These are phyloP conservation scores for Colletotrichum sp. DNA, from an alignment of 2,329 filamentous ascomycete species.

Conservation along the genomic window DNA sequence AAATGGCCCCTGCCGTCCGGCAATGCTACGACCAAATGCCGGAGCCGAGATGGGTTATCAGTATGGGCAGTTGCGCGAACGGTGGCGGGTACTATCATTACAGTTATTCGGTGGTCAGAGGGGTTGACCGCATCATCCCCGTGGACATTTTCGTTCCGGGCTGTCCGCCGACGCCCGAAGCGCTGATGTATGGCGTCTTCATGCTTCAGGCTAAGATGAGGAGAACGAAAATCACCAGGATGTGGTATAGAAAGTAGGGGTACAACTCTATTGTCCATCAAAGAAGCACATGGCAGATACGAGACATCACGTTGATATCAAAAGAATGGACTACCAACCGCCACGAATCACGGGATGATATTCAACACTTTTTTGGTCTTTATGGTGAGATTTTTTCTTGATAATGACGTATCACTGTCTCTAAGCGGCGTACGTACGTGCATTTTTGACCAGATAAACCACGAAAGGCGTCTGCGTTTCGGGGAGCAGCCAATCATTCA, in stretches of 20 bases:
- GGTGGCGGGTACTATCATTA: conserved; percentile 79
- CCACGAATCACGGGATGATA: neutral
- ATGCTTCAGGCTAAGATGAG: conserved; percentile 75
- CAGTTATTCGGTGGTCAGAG: conserved; percentile 70
- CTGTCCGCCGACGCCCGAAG: conserved; percentile 57
- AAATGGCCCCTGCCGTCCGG: conserved; percentile 69
- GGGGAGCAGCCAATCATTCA: neutral
- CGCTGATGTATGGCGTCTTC: conserved; percentile 63
- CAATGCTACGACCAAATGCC: conserved; percentile 74
- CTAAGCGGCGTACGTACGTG: neutral
- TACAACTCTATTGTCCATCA: neutral
- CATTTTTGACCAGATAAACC: neutral
- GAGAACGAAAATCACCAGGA: conserved; percentile 47
- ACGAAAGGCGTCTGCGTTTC: neutral
- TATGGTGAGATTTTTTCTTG: neutral
- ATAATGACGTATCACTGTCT: neutral
- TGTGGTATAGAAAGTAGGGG: conserved; percentile 56
- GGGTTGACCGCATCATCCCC: conserved; percentile 69
- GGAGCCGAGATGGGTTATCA: conserved; percentile 67
- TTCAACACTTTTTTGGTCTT: neutral
- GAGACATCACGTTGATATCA: too few relatives aligned
- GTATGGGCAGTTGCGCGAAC: conserved; percentile 75
- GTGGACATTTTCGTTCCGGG: conserved; percentile 74
- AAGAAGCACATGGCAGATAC: neutral
- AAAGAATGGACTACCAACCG: too few relatives aligned